Evolutionary conservation across 1,139 yeast species (phyloP).

Genomic region (Hyphopichia fennica): DNA sequence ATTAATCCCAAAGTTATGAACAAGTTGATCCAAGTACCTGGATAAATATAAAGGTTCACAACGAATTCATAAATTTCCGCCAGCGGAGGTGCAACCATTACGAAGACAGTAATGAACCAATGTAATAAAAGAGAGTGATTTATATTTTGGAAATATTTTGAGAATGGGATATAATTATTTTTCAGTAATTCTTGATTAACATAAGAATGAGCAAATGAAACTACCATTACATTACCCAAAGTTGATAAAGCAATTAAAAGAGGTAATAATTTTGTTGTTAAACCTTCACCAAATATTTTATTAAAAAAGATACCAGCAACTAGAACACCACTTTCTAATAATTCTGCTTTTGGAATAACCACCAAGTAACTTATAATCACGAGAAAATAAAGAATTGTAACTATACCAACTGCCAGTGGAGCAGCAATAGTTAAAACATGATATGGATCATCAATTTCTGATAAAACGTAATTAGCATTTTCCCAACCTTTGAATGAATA

Average conservation of each 20-base stretch:
- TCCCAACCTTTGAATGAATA: slow-evolving; percentile 47
- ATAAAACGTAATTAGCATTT: slow-evolving; percentile 45
- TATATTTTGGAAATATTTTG: slow-evolving; percentile 55
- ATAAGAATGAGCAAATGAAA: slow-evolving; percentile 75
- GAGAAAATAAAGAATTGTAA: slow-evolving; percentile 64
- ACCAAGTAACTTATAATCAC: slow-evolving; percentile 74
- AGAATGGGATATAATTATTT: slow-evolving; percentile 71
- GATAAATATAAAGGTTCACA: slow-evolving; percentile 50
- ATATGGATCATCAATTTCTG: slow-evolving; percentile 55
- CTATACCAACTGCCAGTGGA: slow-evolving; percentile 61
- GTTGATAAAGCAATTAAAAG: slow-evolving; percentile 76
- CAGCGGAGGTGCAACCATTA: slow-evolving; percentile 48
- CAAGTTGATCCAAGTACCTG: slow-evolving; percentile 53
- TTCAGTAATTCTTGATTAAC: slow-evolving; percentile 74
- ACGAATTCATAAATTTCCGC: slow-evolving; percentile 49
- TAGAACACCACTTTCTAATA: slow-evolving; percentile 63
- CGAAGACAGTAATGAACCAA: slow-evolving; percentile 48
- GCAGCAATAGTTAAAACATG: slow-evolving; percentile 70
- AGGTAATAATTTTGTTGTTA: slow-evolving; percentile 63
- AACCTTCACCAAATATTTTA: slow-evolving; percentile 66
- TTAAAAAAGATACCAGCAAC: slow-evolving; percentile 75
- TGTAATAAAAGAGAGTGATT: slow-evolving; percentile 44
- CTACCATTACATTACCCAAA: slow-evolving; percentile 76
- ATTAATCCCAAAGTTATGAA: slow-evolving; percentile 42
- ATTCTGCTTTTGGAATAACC: slow-evolving; percentile 66